phyloP scores from a whole-genome alignment of 805 yeast genomes.

The Dipodascus albidus region DNA sequence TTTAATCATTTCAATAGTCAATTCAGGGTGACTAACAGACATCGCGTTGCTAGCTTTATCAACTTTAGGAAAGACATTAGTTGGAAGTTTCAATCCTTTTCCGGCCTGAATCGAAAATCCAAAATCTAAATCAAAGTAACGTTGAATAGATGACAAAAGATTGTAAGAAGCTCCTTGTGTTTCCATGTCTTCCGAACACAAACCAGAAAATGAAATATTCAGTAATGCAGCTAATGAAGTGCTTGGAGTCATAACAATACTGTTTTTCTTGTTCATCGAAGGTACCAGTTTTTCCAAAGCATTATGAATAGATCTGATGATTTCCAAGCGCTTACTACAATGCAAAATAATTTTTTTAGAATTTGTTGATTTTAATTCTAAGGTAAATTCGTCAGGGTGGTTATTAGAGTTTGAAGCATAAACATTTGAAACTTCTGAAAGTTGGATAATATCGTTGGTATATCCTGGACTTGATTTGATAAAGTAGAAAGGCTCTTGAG shows the following conservation, averaged over 20 bases:
- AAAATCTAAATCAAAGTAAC: slow-evolving; percentile 45
- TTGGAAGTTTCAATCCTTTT: slow-evolving; percentile 55
- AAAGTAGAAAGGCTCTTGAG: slow-evolving; percentile 11
- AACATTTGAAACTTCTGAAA: slow-evolving; percentile 32
- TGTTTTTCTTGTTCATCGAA: neutral
- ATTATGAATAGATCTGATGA: slow-evolving; percentile 14
- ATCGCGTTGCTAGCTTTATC: slow-evolving; percentile 44
- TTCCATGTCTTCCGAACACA: slow-evolving; percentile 46
- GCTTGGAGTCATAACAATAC: slow-evolving; percentile 10
- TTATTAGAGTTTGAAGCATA: slow-evolving; percentile 34
- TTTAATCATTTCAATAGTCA: slow-evolving; percentile 45
- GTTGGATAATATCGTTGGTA: slow-evolving; percentile 29
- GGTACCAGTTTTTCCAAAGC: neutral
- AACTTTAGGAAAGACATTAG: slow-evolving; percentile 51
- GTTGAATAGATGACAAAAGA: slow-evolving; percentile 50
- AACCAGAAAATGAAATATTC: slow-evolving; percentile 55
- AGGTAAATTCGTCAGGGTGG: slow-evolving; percentile 39
- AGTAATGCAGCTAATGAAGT: slow-evolving; percentile 49
- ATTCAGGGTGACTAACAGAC: slow-evolving; percentile 43
- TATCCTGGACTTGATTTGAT: slow-evolving; percentile 11
- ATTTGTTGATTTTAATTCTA: slow-evolving; percentile 17
- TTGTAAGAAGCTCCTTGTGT: slow-evolving; percentile 55
- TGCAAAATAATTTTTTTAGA: slow-evolving; percentile 6
- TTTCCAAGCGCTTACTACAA: slow-evolving; percentile 11
- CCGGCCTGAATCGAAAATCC: slow-evolving; percentile 47